These are phyloP conservation scores for Marasmius fiardii DNA, from an alignment of 1,284 basidiomycete genomes.

Conservation along the genomic window DNA sequence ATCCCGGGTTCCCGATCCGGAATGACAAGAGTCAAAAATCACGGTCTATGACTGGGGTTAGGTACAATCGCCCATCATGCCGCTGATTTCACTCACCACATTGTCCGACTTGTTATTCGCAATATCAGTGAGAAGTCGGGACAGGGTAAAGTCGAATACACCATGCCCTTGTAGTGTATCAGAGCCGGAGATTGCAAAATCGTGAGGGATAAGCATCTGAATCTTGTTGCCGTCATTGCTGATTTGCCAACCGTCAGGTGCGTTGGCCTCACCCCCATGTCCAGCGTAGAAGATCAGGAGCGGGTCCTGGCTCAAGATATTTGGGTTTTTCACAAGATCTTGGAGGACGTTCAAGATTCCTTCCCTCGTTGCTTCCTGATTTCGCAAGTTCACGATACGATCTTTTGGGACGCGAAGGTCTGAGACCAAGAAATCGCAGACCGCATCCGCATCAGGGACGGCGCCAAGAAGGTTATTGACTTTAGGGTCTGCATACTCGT, in stretches of 20 bases:
- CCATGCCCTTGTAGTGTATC: background rate
- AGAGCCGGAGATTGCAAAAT: slow-evolving; percentile 1
- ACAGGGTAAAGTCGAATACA: background rate
- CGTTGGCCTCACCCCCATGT: slow-evolving; percentile 19
- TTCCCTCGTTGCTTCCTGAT: slow-evolving; percentile 20
- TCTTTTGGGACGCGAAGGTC: slow-evolving; percentile 13
- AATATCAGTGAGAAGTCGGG: background rate
- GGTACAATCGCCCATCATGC: background rate
- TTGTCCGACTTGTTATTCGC: slow-evolving; percentile 2
- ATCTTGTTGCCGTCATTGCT: slow-evolving; percentile 4
- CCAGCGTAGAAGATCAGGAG: slow-evolving; percentile 29
- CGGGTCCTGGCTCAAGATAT: slow-evolving; percentile 19
- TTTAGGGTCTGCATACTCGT: slow-evolving; percentile 15
- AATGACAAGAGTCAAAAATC: slow-evolving; percentile 8
- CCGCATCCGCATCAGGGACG: slow-evolving; percentile 19
- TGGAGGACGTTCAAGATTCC: slow-evolving; percentile 19
- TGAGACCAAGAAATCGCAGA: slow-evolving; percentile 16
- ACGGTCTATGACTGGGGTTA: slow-evolving; percentile 2
- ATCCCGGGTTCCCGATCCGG: slow-evolving; percentile 5
- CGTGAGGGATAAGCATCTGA: slow-evolving; percentile 15
- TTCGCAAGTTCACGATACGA: slow-evolving; percentile 19
- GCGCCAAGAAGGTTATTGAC: slow-evolving; percentile 15
- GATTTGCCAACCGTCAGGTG: no score
- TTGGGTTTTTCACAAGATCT: slow-evolving; percentile 11
- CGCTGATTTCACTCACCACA: background rate